A percentile compares a stretch with the other conserved stretches of the same genome.
phyloP scores from a whole-genome alignment of 2,329 filamentous ascomycete genomes.

The Rutstroemia sp. region DNA sequence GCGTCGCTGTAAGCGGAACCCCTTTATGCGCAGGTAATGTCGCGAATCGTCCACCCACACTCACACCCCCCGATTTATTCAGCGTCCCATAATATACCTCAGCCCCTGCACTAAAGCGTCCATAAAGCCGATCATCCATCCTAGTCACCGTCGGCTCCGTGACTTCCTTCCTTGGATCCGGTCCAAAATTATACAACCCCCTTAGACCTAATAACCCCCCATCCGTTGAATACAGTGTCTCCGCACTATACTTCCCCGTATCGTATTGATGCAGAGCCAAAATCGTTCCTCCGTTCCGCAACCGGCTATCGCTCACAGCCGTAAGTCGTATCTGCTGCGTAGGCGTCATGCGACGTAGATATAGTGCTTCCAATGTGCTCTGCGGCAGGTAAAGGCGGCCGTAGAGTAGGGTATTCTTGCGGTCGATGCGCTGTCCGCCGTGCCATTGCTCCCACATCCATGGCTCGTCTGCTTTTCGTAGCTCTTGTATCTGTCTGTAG shows the following conservation, averaged over 20 bases:
- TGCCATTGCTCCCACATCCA: constrained; percentile 49
- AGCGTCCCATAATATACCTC: constrained; percentile 94
- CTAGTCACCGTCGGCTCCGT: constrained; percentile 18
- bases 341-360: constrained; percentile 70
- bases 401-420: constrained; percentile 58
- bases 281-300: constrained; percentile 70
- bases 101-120: constrained; percentile 81
- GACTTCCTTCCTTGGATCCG: constrained; percentile 20
- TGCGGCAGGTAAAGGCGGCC: constrained; percentile 75
- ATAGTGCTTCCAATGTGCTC: constrained; percentile 78
- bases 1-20: constrained; percentile 86
- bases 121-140: constrained; percentile 56
- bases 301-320: constrained; percentile 62
- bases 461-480: constrained; percentile 44
- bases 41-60: constrained; percentile 80
- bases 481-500: constrained; percentile 69
- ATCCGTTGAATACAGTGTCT: constrained; percentile 88
- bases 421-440: constrained; percentile 39
- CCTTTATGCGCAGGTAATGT: constrained; percentile 75
- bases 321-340: constrained; percentile 74
- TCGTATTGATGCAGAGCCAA: constrained; percentile 74
- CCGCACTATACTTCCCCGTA: constrained; percentile 76
- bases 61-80: constrained; percentile 90
- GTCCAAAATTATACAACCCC: constrained; percentile 89
- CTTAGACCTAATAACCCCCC: constrained; percentile 81